phyloP scores from a whole-genome alignment of 2,329 filamentous ascomycete genomes.

The Trichoderma oligosporum region DNA sequence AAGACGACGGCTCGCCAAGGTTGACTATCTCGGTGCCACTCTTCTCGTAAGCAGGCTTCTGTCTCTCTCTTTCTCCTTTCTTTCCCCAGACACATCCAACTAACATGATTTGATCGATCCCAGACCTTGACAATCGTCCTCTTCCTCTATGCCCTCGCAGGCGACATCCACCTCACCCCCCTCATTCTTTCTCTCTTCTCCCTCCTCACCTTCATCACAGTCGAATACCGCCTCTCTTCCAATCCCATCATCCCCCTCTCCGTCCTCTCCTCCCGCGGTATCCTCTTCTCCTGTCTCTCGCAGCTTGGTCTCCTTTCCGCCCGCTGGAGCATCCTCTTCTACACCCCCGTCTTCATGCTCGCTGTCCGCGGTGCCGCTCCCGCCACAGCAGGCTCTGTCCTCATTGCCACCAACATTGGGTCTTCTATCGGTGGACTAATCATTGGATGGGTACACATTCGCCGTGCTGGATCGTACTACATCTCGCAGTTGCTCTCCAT shows the following conservation, averaged over 20 bases:
- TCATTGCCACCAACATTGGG: slow-evolving; percentile 77
- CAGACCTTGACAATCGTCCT: slow-evolving; percentile 63
- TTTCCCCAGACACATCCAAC: not conserved
- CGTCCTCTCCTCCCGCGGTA: slow-evolving; percentile 65
- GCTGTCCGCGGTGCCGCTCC: slow-evolving; percentile 68
- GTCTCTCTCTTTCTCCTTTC: not conserved
- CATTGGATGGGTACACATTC: slow-evolving; percentile 73
- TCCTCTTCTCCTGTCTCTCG: slow-evolving; percentile 68
- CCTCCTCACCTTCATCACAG: slow-evolving; percentile 53
- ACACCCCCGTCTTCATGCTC: slow-evolving; percentile 74
- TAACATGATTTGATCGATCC: slow-evolving; percentile 20
- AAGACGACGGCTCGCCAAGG: slow-evolving; percentile 25
- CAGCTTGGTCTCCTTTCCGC: slow-evolving; percentile 77
- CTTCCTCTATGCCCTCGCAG: slow-evolving; percentile 68
- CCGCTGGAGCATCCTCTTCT: slow-evolving; percentile 78
- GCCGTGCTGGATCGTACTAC: slow-evolving; percentile 70
- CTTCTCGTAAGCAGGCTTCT: slow-evolving; percentile 56
- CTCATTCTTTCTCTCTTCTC: slow-evolving; percentile 55
- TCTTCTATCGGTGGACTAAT: slow-evolving; percentile 72
- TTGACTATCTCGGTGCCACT: slow-evolving; percentile 72
- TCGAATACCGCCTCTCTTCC: slow-evolving; percentile 59
- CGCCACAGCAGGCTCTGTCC: slow-evolving; percentile 67
- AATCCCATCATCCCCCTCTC: slow-evolving; percentile 73
- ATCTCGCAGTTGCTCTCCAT: slow-evolving; percentile 58
- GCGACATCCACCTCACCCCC: slow-evolving; percentile 55